Conservation (phyloP, 2,329 filamentous ascomycete genomes). For the Colletotrichum sp. region DNA sequence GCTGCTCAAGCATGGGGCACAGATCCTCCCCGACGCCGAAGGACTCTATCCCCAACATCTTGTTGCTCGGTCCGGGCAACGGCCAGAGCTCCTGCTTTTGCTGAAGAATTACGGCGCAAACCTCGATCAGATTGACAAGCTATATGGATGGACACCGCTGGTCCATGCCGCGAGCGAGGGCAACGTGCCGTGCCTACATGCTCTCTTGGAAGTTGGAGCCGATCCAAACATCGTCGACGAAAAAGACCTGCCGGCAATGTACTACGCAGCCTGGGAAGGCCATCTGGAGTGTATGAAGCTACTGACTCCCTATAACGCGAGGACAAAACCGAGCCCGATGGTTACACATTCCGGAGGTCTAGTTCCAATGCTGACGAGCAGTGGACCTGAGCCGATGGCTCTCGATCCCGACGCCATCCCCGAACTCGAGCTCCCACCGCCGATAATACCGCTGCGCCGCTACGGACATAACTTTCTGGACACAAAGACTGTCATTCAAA, state of each 20-base stretch:
- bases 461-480: slow-evolving; percentile 99
- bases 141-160: slow-evolving; percentile 96
- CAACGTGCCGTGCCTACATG: slow-evolving; percentile 85
- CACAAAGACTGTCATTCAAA: slow-evolving; percentile 94
- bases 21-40: slow-evolving; percentile 92
- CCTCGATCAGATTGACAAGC: slow-evolving; percentile 89
- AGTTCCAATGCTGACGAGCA: slow-evolving; percentile 51
- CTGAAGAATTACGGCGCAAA: slow-evolving; percentile 87
- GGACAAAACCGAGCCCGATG: slow-evolving; percentile 47
- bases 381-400: slow-evolving; percentile 63
- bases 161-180: slow-evolving; percentile 97
- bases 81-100: slow-evolving; percentile 77
- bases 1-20: slow-evolving; percentile 79
- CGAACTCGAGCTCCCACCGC: slow-evolving; percentile 87
- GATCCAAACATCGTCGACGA: slow-evolving; percentile 85
- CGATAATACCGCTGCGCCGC: slow-evolving; percentile 90
- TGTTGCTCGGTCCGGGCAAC: slow-evolving; percentile 86
- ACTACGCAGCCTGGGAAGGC: slow-evolving; percentile 98
- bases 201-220: slow-evolving; percentile 78
- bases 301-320: slow-evolving; percentile 66
- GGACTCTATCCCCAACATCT: slow-evolving; percentile 97
- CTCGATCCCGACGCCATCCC: slow-evolving; percentile 89
- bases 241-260: slow-evolving; percentile 92
- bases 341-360: slow-evolving; percentile 46
- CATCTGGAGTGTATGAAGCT: slow-evolving; percentile 94